Base-by-base conservation (phyloP, 2,329 filamentous ascomycete species). In the Aspergillus sp. region DNA sequence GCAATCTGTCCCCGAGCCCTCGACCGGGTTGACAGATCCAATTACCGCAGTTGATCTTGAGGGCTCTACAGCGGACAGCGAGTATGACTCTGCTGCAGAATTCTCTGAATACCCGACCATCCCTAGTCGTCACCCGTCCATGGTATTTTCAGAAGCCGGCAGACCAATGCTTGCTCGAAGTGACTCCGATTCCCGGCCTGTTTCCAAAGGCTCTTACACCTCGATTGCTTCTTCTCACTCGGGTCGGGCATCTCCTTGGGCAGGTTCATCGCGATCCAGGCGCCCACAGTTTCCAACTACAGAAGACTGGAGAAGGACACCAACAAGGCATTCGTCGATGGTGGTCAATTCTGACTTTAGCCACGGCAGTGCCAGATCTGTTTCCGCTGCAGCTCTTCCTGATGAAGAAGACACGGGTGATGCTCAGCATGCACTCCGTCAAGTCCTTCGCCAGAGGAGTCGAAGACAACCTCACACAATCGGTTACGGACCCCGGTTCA, bases 371-470 rank as follows among this genome's bases (percentile, higher is more conserved):
- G 54, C 56, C 8, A 60, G 59, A 26, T 49, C 56, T 7, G 53
- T 58, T 4, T 56, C 57, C 2, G 56, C 54, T 32, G 19, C 19
- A 19, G 50, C 53, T 28, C 43, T 60, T 7, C 52, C 56, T 3
- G 61, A 59, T 1, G 57, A 62, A 1, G 59, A 61, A 8, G 60
- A 65, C 19, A 61, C 57, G 13, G 66, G 67, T 11, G 61, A 74
- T 57, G 72, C 72, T 13, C 70, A 73, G 47, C 66, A 72, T 52
- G 72, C 71, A 6, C 58, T 75, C 29, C 68, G 71, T 31, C 67
- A 73, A 45, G 66, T 75, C 3, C 60, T 74, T 12, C 65, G 66
- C 45, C 61, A 59, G 7, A 60, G 60, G 35, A 54, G 57, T 28
- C 52, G 60, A 9, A 54, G 56, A 11, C 45, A 57, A 32, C 58